Conservation (phyloP, 179 eudicot genomes). For the Drosera spatulata region DNA sequence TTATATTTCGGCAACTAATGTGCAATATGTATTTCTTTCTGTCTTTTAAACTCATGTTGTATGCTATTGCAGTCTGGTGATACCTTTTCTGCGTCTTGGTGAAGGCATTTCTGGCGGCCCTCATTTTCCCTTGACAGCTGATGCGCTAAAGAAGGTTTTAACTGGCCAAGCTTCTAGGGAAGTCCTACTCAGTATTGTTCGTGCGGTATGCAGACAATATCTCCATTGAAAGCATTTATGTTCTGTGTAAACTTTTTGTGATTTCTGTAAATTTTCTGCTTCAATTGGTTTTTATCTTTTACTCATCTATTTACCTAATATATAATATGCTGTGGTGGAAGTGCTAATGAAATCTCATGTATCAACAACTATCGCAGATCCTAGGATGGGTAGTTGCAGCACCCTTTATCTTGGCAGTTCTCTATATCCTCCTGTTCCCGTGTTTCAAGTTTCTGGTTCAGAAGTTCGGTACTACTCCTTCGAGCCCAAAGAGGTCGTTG, state of each 20-base stretch:
- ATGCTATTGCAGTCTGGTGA: conserved; percentile 39
- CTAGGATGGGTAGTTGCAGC: conserved; percentile 84
- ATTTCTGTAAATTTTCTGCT: background rate
- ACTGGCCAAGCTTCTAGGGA: conserved; percentile 83
- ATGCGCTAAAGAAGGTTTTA: conserved; percentile 81
- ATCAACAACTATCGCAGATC: conserved; percentile 38
- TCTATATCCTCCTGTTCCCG: conserved; percentile 58
- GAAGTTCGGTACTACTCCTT: conserved; percentile 39
- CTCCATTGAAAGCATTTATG: background rate
- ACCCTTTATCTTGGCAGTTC: conserved; percentile 51
- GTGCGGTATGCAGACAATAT: conserved; percentile 43
- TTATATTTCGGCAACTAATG: background rate
- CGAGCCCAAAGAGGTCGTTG: conserved; percentile 39
- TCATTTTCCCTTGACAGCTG: conserved; percentile 77
- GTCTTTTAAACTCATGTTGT: background rate
- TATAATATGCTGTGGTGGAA: background rate
- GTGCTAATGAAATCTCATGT: background rate
- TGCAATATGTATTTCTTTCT: background rate
- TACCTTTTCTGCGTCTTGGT: conserved; percentile 85
- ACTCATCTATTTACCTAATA: background rate
- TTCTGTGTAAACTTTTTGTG: no score
- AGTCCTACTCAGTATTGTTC: conserved; percentile 60
- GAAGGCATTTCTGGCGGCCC: conserved; percentile 76
- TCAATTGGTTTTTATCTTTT: background rate
- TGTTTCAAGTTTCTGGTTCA: conserved; percentile 58